Percentiles rank a stretch among this genome's conserved stretches.
These are phyloP conservation scores for Macrolepiota dolichaula DNA, from an alignment of 768 basidiomycete genomes.

Conservation along the genomic window DNA sequence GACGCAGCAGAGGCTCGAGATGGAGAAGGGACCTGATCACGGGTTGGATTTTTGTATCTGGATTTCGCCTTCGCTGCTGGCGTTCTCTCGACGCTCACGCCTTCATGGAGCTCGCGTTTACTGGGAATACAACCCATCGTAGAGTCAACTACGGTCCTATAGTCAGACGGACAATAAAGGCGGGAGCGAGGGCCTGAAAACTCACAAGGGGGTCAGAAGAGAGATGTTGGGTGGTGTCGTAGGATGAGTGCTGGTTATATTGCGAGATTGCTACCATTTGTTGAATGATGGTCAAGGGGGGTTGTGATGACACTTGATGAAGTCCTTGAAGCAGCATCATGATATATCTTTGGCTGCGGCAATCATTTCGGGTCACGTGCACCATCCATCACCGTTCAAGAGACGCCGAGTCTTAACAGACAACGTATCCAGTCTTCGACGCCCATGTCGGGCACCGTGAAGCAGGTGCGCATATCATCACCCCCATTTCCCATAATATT, in stretches of 20 bases:
- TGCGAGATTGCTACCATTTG: neutral
- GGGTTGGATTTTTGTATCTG: conserved; percentile 7
- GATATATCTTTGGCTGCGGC: neutral
- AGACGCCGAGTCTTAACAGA: neutral
- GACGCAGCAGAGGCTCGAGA: neutral
- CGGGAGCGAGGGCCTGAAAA: neutral
- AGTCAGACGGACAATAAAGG: neutral
- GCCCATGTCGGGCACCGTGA: conserved; percentile 30
- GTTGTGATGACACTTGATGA: conserved; percentile 7
- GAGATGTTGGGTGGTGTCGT: neutral
- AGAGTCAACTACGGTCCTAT: neutral
- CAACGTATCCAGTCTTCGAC: neutral
- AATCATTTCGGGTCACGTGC: conserved; percentile 7
- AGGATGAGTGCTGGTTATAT: neutral
- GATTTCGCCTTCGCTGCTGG: neutral
- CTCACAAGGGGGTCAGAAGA: neutral
- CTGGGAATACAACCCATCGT: conserved; percentile 42
- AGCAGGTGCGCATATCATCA: conserved; percentile 26
- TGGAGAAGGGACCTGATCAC: conserved; percentile 6
- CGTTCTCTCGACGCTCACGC: neutral
- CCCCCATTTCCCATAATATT: neutral
- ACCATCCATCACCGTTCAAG: neutral
- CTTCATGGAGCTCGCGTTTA: conserved; percentile 24
- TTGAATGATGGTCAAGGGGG: conserved; percentile 1
- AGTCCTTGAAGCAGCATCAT: too few species aligned